Evolutionary conservation across 2,329 filamentous ascomycete species (phyloP).

Genomic region (Cercospora beticola): DNA sequence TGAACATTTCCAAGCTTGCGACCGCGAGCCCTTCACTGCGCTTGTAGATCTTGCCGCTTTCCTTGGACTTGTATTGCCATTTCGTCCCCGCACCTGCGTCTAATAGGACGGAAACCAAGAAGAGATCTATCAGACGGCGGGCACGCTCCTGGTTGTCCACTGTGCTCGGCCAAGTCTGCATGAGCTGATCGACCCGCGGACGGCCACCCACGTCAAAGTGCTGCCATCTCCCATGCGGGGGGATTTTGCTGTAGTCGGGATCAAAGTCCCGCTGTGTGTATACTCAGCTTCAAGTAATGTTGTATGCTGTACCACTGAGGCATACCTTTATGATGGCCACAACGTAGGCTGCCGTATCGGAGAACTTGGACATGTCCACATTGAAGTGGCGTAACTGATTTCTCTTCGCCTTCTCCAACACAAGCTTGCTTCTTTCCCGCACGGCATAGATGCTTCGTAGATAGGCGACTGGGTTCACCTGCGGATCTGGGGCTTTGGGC

Average conservation of each 20-base stretch:
- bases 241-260: conserved; percentile 69
- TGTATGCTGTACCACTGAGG: background rate
- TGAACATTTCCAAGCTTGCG: conserved; percentile 86
- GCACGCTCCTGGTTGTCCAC: conserved; percentile 73
- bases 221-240: conserved; percentile 82
- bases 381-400: conserved; percentile 83
- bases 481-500: conserved; percentile 81
- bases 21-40: conserved; percentile 87
- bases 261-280: conserved; percentile 63
- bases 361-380: conserved; percentile 81
- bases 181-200: conserved; percentile 69
- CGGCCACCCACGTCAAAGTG: conserved; percentile 79
- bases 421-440: conserved; percentile 70
- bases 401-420: conserved; percentile 72
- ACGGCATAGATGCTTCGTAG: conserved; percentile 87
- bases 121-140: conserved; percentile 73
- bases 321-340: conserved; percentile 90
- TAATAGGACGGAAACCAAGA: conserved; percentile 75
- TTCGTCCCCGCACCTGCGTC: conserved; percentile 85
- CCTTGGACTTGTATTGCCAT: conserved; percentile 91
- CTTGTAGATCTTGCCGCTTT: conserved; percentile 77
- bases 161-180: conserved; percentile 66
- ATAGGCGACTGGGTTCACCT: conserved; percentile 84
- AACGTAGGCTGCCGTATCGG: conserved; percentile 80
- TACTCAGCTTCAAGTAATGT: conserved; percentile 1